A percentile compares a stretch with the other conserved stretches of the same genome.
phyloP scores from a whole-genome alignment of 768 basidiomycete species.

The Boletellus sp. region DNA sequence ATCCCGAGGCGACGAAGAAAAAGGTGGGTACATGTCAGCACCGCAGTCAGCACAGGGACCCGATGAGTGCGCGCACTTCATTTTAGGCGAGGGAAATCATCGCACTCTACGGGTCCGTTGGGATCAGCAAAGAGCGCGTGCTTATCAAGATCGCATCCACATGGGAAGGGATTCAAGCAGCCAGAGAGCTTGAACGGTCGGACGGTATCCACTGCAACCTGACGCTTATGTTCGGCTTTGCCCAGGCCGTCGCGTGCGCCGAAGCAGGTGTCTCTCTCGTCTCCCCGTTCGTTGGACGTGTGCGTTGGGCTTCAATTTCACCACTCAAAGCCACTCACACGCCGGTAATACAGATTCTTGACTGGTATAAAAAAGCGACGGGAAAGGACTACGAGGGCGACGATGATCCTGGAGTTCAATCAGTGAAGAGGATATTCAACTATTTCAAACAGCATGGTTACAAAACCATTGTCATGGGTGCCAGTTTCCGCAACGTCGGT shows the following conservation, averaged over 20 bases:
- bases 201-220: conserved; percentile 98
- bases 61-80: conserved; percentile 16
- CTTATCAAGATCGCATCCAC: conserved; percentile 99
- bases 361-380: conserved; percentile 96
- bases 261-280: conserved; percentile 98
- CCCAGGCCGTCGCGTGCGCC: conserved; percentile 97
- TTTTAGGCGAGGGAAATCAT: conserved; percentile 79
- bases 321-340: conserved; percentile 9
- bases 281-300: conserved; percentile 98
- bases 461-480: conserved; percentile 99
- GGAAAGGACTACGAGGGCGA: conserved; percentile 88
- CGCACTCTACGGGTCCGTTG: conserved; percentile 86
- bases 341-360: conserved; percentile 84
- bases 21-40: conserved; percentile 48
- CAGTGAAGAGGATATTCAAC: conserved; percentile 96
- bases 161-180: conserved; percentile 99
- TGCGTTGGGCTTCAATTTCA: conserved; percentile 37
- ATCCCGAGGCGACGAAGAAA: conserved; percentile 87
- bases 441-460: conserved; percentile 99
- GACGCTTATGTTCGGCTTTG: conserved; percentile 97
- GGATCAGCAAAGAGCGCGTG: conserved; percentile 89
- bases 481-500: conserved; percentile 96
- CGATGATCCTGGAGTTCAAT: conserved; percentile 92
- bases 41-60: conserved; percentile 16
- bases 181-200: conserved; percentile 88